These are phyloP conservation scores for Alternaria tenuissima DNA, from an alignment of 2,329 filamentous ascomycete species.

Conservation along the genomic window DNA sequence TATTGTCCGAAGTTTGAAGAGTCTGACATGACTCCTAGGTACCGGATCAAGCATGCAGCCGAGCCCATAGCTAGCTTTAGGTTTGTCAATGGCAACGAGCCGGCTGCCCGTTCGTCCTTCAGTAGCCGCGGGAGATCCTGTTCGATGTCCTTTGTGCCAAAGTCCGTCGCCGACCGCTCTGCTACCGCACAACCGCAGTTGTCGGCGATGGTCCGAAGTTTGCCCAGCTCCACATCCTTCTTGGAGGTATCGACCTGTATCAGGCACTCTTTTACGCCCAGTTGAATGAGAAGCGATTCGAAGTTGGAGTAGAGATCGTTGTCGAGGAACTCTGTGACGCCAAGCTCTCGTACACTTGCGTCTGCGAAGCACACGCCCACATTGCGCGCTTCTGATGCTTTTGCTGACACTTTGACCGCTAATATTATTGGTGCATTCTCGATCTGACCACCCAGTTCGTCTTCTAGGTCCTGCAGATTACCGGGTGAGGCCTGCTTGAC, in stretches of 20 bases:
- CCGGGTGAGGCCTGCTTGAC: slow-evolving; percentile 90
- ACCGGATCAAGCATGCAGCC: slow-evolving; percentile 92
- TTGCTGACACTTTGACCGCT: slow-evolving; percentile 91
- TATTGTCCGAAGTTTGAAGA: slow-evolving; percentile 96
- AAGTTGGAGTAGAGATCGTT: slow-evolving; percentile 99
- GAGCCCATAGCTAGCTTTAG: slow-evolving; percentile 96
- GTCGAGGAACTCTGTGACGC: slow-evolving; percentile 98
- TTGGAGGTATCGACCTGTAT: slow-evolving; percentile 79
- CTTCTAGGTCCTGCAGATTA: slow-evolving; percentile 95
- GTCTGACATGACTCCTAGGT: slow-evolving; percentile 89
- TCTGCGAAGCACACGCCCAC: slow-evolving; percentile 98
- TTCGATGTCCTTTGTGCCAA: slow-evolving; percentile 90
- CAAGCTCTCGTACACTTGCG: slow-evolving; percentile 92
- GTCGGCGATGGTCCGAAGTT: slow-evolving; percentile 87
- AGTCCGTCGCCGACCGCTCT: slow-evolving; percentile 78
- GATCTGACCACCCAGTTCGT: slow-evolving; percentile 86
- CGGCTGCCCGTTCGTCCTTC: slow-evolving; percentile 82
- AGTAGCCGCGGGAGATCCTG: slow-evolving; percentile 89
- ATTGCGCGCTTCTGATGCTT: slow-evolving; percentile 80
- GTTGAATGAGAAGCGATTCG: slow-evolving; percentile 92
- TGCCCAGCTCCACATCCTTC: slow-evolving; percentile 87
- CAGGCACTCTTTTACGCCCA: slow-evolving; percentile 93
- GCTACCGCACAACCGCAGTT: slow-evolving; percentile 91
- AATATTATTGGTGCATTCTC: slow-evolving; percentile 94
- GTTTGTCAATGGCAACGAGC: slow-evolving; percentile 85